A percentile compares a stretch with the other conserved stretches of the same genome.
Conservation (phyloP, 306 rosid genomes). For the Carpinus viminea region DNA sequence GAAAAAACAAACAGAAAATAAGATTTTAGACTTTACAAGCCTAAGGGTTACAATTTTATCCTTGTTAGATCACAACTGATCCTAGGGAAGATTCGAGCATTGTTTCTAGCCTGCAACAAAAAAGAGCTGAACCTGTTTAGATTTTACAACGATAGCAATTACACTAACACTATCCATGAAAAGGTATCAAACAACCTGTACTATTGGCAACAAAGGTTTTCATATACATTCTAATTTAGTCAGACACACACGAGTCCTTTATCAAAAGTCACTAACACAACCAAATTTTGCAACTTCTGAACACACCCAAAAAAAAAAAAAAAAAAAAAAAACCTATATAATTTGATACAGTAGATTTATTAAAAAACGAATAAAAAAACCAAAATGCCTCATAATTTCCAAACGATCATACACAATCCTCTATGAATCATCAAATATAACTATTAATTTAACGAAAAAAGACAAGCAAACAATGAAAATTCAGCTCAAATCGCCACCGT, state of each 20-base stretch:
- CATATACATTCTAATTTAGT: neutral
- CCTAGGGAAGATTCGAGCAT: slow-evolving; percentile 93
- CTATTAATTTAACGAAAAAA: no score
- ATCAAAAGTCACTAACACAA: neutral
- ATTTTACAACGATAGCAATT: neutral
- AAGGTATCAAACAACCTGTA: slow-evolving; percentile 24
- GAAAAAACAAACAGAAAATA: no score
- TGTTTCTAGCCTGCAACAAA: slow-evolving; percentile 83
- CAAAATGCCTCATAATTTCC: neutral
- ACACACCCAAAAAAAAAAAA: no score
- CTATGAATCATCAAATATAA: neutral
- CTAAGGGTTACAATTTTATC: no score
- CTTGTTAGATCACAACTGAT: no score
- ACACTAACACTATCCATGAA: slow-evolving; percentile 8
- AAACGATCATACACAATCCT: neutral
- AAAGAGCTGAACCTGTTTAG: neutral
- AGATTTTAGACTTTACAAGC: no score
- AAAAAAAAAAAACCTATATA: slow-evolving; percentile 77
- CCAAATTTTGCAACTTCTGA: neutral
- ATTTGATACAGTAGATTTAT: neutral
- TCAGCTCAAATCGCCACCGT: neutral
- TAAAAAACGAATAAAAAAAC: neutral
- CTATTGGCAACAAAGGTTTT: neutral
- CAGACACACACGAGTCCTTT: neutral
- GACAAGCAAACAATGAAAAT: neutral